These are phyloP conservation scores for Rhizoclosmatium sp. DNA, from an alignment of 192 early-diverging fungal species.

Conservation along the genomic window DNA sequence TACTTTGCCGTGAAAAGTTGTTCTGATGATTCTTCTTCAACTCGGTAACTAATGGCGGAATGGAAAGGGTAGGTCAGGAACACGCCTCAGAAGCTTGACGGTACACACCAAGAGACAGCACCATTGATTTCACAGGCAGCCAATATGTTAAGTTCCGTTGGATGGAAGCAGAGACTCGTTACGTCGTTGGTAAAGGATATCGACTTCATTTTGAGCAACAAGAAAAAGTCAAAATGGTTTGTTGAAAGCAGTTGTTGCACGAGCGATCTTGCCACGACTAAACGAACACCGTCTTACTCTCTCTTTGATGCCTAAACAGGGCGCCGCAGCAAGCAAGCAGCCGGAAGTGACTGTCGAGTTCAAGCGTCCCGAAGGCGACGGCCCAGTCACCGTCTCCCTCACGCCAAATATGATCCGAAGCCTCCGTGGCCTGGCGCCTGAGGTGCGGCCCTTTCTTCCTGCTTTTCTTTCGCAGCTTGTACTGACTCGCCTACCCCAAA, in stretches of 20 bases:
- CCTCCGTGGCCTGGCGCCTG: slow-evolving; percentile 14
- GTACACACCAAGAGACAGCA: slow-evolving; percentile 69
- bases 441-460: slow-evolving; percentile 2
- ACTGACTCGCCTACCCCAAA: not conserved
- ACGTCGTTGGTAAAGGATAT: slow-evolving; percentile 44
- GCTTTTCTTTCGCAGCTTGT: not conserved
- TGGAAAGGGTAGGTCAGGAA: not conserved
- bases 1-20: slow-evolving; percentile 58
- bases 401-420: slow-evolving; percentile 32
- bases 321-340: not conserved
- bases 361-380: slow-evolving; percentile 18
- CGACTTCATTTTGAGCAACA: slow-evolving; percentile 14
- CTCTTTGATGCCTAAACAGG: slow-evolving; percentile 4
- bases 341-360: slow-evolving; percentile 23
- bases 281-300: not conserved
- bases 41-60: not conserved
- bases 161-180: slow-evolving; percentile 72
- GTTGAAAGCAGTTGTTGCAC: too few relatives aligned
- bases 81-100: not conserved
- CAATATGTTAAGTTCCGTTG: slow-evolving; percentile 62
- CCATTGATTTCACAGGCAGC: slow-evolving; percentile 79
- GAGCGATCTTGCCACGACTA: too few relatives aligned
- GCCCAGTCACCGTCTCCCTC: slow-evolving; percentile 32
- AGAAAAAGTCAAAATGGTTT: not conserved
- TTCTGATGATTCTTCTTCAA: slow-evolving; percentile 1